A percentile compares a stretch with the other conserved stretches of the same genome.
Conservation (phyloP, 1,284 basidiomycete genomes). For the Cryptococcus hybrid region DNA sequence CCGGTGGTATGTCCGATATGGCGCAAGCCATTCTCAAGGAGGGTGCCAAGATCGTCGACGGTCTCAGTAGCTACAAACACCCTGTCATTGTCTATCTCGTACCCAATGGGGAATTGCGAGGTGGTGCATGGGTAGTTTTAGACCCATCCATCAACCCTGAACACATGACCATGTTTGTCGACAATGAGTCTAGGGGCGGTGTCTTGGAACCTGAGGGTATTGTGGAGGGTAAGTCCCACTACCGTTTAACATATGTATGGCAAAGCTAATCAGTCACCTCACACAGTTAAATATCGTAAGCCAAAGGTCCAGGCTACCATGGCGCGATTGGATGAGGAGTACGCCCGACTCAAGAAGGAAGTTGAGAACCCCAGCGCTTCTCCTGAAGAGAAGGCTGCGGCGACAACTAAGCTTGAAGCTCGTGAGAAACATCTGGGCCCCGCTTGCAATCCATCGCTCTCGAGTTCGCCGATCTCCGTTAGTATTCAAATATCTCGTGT, state of each 20-base stretch:
- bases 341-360: constrained; percentile 75
- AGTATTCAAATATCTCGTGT: constrained; percentile 54
- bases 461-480: constrained; percentile 94
- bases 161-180: constrained; percentile 99
- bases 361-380: constrained; percentile 71
- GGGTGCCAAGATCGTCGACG: constrained; percentile 97
- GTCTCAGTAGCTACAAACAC: constrained; percentile 93
- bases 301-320: constrained; percentile 88
- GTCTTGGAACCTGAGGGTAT: constrained; percentile 98
- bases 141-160: constrained; percentile 95
- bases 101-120: constrained; percentile 97
- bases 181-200: constrained; percentile 92
- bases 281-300: constrained; percentile 65
- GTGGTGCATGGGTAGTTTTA: constrained; percentile 99
- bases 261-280: neutral
- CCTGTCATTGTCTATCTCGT: constrained; percentile 99
- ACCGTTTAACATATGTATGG: neutral
- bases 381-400: constrained; percentile 69
- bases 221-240: constrained; percentile 60
- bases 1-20: constrained; percentile 68
- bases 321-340: constrained; percentile 87
- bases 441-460: constrained; percentile 92
- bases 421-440: constrained; percentile 83
- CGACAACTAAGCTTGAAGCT: constrained; percentile 65
- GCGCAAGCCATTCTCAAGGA: constrained; percentile 93